Conservation (phyloP, 371 early-diverging fungal genomes). For the Mucor indicus region DNA sequence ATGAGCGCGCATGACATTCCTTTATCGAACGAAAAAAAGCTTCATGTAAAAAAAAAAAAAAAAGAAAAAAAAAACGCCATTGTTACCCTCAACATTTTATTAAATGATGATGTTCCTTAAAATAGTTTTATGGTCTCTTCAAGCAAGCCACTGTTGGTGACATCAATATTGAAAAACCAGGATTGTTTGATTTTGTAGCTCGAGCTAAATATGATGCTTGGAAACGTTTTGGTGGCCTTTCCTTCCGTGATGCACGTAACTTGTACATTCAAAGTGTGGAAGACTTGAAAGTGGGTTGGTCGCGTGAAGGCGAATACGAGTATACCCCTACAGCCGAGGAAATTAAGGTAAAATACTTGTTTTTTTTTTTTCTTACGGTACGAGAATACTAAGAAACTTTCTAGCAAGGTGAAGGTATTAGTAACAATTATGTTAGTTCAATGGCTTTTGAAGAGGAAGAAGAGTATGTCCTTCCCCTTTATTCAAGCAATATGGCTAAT, state of each 20-base stretch:
- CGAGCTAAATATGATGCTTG: constrained; percentile 56
- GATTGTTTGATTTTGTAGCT: constrained; percentile 43
- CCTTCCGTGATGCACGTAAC: constrained; percentile 24
- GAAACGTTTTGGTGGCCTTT: constrained; percentile 29
- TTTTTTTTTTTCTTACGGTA: no score
- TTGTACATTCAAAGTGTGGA: constrained; percentile 36
- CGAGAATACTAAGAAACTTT: no score
- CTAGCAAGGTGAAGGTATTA: constrained; percentile 5
- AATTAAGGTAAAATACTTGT: constrained; percentile 4
- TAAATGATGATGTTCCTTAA: background rate
- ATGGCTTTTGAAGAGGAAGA: constrained; percentile 26
- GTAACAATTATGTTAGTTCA: constrained; percentile 27
- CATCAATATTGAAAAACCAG: constrained; percentile 31
- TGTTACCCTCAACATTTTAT: no score
- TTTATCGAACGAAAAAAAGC: constrained; percentile 37
- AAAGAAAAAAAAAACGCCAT: no score
- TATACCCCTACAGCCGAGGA: constrained; percentile 17
- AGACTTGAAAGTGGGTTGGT: constrained; percentile 37
- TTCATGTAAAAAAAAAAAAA: constrained; percentile 26
- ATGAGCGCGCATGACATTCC: constrained; percentile 30
- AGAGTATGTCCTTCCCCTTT: constrained; percentile 5
- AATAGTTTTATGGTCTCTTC: constrained; percentile 44
- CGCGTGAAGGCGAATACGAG: constrained; percentile 37
- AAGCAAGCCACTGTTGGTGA: constrained; percentile 50
- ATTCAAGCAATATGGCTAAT: no score